These are phyloP conservation scores for Parascedosporium putredinis DNA, from an alignment of 2,329 filamentous ascomycete genomes.

Conservation along the genomic window DNA sequence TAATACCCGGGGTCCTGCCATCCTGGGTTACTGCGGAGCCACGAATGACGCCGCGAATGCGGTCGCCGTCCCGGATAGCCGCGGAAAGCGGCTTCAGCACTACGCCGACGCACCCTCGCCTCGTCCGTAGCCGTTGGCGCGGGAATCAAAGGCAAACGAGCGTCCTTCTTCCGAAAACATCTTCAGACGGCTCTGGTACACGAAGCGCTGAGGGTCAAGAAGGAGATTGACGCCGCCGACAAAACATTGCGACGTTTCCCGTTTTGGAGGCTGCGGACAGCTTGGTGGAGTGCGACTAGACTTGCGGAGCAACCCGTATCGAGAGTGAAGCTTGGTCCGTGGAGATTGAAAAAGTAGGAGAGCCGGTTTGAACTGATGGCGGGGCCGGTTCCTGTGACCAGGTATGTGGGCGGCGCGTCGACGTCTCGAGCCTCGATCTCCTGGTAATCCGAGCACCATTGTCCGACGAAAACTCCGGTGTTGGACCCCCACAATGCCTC, in stretches of 20 bases:
- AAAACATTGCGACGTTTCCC: conserved; percentile 27
- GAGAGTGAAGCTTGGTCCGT: conserved; percentile 45
- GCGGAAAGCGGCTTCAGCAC: conserved; percentile 48
- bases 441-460: conserved; percentile 37
- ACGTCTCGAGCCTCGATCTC: conserved; percentile 38
- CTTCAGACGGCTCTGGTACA: conserved; percentile 26
- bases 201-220: conserved; percentile 41
- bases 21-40: conserved; percentile 45
- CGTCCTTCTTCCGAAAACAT: conserved; percentile 41
- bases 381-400: conserved; percentile 40
- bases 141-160: conserved; percentile 44
- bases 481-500: conserved; percentile 33
- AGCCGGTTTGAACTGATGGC: conserved; percentile 45
- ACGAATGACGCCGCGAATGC: conserved; percentile 44
- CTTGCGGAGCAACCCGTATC: conserved; percentile 50
- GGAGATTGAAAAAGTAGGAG: conserved; percentile 44
- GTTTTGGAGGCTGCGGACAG: conserved; percentile 33
- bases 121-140: conserved; percentile 52
- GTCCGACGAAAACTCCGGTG: conserved; percentile 38
- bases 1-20: conserved; percentile 49
- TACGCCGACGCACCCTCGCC: conserved; percentile 54
- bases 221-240: conserved; percentile 42
- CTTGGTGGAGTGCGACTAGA: conserved; percentile 42
- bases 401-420: conserved; percentile 38
- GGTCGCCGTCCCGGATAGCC: conserved; percentile 49